Base-by-base conservation (phyloP, 2,329 filamentous ascomycete species). In the Colletotrichum eremochloae region DNA sequence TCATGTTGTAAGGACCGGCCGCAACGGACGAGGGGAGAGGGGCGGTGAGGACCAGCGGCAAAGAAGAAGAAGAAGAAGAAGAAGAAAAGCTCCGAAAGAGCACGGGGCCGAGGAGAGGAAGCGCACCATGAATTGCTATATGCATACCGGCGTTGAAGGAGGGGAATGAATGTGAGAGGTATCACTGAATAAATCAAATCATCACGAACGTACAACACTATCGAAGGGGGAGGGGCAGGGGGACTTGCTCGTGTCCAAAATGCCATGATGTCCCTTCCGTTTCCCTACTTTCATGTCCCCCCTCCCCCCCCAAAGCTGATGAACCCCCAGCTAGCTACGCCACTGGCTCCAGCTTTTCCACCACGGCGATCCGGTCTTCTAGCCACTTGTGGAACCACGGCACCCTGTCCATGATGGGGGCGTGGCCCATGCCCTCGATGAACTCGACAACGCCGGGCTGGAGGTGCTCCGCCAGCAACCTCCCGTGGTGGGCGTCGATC, bases 361-460 rank as follows among this genome's bases (percentile, higher is more conserved):
- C 89, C 57, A 85, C 83, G 15, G 86, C 81, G 70, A 93, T 85
- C 46, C 81, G 82, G 78, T 86, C 88, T 75, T 89, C 89, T 61
- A 96, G 77, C 77, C 92, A 82, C 62, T 81, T 80, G 76, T 93
- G 91, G 77, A 95, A 92, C 86, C 93, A 94, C 56, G 85, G 79
- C 71, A 89, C 85, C 79, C 90, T 88, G 84, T 97, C 94, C 77
- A 93, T 87, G 7, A 93, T 86, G 36, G 94, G 86, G 46, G 92
- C 93, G 81, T 97, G 95, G 0, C 94, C 94, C 80, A 91, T 88
- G 0, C 89, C 92, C 74, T 94, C 90, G n/a, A 91, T 85, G 36
- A 94, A 88, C 53, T 88, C 79, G 44, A 87, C 88, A 72, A 85
- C 86, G 3, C 85, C 90, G 1, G 94, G 93, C 75, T 85, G 73